These are phyloP conservation scores for Balakata baccata DNA, from an alignment of 345 rosid genomes.

Conservation along the genomic window DNA sequence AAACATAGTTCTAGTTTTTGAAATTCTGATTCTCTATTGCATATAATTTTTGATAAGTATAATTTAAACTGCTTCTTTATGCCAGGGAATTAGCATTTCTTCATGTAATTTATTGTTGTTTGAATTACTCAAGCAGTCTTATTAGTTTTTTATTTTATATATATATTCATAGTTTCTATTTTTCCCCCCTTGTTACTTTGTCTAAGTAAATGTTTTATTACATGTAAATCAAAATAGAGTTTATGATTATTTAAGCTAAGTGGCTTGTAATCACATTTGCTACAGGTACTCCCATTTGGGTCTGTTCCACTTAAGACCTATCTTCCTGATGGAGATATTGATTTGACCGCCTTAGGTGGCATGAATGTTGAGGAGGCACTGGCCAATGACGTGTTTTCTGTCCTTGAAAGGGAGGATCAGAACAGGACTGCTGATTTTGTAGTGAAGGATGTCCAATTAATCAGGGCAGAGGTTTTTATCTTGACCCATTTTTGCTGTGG, in stretches of 20 bases:
- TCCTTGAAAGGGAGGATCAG: slow-evolving; percentile 50
- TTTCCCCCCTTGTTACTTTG: neutral
- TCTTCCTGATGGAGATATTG: slow-evolving; percentile 98
- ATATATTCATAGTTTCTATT: neutral
- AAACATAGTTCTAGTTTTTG: neutral
- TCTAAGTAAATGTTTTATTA: neutral
- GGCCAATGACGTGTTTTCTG: slow-evolving; percentile 44
- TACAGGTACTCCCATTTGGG: slow-evolving; percentile 83
- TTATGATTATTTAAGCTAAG: neutral
- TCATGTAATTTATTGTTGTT: neutral
- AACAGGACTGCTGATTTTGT: slow-evolving; percentile 34
- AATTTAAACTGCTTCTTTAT: neutral
- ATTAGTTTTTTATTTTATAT: neutral
- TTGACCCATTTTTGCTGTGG: neutral
- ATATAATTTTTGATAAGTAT: neutral
- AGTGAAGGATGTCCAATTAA: slow-evolving; percentile 65
- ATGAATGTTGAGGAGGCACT: slow-evolving; percentile 51
- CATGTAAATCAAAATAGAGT: neutral
- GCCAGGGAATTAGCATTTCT: neutral
- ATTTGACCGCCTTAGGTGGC: slow-evolving; percentile 60
- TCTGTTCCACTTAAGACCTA: slow-evolving; percentile 92
- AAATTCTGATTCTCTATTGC: neutral
- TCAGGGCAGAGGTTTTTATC: slow-evolving; percentile 68
- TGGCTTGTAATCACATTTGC: slow-evolving; percentile 6
- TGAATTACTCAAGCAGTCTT: neutral